phyloP scores from a whole-genome alignment of 225 moss, liverwort and hornwort species.

The Takakia lepidozioides region DNA sequence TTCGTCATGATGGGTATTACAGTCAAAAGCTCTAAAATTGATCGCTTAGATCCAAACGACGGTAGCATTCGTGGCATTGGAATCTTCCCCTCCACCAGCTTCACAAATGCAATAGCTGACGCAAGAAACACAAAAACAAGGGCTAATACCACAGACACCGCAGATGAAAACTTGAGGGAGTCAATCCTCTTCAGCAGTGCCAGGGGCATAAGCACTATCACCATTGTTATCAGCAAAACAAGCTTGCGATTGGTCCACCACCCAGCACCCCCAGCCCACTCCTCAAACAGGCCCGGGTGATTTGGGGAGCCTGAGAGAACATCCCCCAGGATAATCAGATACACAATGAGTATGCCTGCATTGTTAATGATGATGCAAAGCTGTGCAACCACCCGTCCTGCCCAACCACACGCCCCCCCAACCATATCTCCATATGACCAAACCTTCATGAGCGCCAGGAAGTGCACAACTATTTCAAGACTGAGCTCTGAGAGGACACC shows the following conservation, averaged over 20 bases:
- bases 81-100: constrained; percentile 56
- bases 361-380: constrained; percentile 65
- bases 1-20: constrained; percentile 95
- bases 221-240: constrained; percentile 33
- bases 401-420: constrained; percentile 47
- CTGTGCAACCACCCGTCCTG: constrained; percentile 45
- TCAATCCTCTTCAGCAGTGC: constrained; percentile 57
- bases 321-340: constrained; percentile 87
- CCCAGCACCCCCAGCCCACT: constrained; percentile 40
- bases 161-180: constrained; percentile 73
- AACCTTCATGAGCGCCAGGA: constrained; percentile 38
- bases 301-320: constrained; percentile 76
- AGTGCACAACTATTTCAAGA: constrained; percentile 78
- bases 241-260: constrained; percentile 71
- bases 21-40: constrained; percentile 62
- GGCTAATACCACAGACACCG: constrained; percentile 63
- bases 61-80: constrained; percentile 54
- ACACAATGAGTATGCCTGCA: constrained; percentile 74
- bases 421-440: constrained; percentile 69
- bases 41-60: constrained; percentile 49
- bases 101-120: constrained; percentile 50
- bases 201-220: constrained; percentile 56
- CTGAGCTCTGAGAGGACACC: constrained; percentile 63
- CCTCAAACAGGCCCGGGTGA: constrained; percentile 68
- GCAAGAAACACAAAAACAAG: constrained; percentile 65